Evolutionary conservation across 768 basidiomycete genomes (phyloP).

Genomic region (Arthromyces matolae): DNA sequence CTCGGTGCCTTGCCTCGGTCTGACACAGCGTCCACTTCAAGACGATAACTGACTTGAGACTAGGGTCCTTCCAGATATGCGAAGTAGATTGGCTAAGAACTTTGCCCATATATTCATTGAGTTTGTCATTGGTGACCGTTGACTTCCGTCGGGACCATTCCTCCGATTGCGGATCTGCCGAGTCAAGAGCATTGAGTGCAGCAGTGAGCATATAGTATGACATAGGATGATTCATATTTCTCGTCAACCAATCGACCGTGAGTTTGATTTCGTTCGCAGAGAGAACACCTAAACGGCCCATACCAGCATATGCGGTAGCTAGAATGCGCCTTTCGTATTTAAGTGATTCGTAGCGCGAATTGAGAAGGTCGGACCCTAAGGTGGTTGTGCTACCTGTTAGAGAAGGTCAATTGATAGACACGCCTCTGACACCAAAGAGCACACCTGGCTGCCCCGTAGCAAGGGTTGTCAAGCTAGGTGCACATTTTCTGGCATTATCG

Average conservation of each 20-base stretch:
- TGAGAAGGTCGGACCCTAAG: slow-evolving; percentile 65
- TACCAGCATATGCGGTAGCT: slow-evolving; percentile 55
- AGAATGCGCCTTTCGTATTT: slow-evolving; percentile 71
- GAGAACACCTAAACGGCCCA: slow-evolving; percentile 62
- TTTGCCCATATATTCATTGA: slow-evolving; percentile 57
- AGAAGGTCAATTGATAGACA: neutral
- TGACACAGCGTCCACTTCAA: slow-evolving; percentile 88
- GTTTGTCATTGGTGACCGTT: slow-evolving; percentile 42
- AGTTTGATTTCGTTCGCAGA: slow-evolving; percentile 55
- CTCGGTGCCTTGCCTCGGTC: slow-evolving; percentile 68
- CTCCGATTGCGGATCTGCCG: slow-evolving; percentile 49
- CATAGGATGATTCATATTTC: slow-evolving; percentile 64
- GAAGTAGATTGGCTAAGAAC: slow-evolving; percentile 44
- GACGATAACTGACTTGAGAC: slow-evolving; percentile 68
- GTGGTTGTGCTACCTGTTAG: slow-evolving; percentile 37
- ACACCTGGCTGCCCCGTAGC: slow-evolving; percentile 52
- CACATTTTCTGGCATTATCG: slow-evolving; percentile 58
- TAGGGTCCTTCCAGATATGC: slow-evolving; percentile 61
- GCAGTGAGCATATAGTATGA: slow-evolving; percentile 66
- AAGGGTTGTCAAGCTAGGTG: slow-evolving; percentile 54
- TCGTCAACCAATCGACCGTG: slow-evolving; percentile 68
- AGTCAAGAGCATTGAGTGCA: slow-evolving; percentile 63
- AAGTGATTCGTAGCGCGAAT: slow-evolving; percentile 67
- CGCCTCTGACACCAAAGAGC: no score
- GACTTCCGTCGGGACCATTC: slow-evolving; percentile 43